phyloP scores from a whole-genome alignment of 2,329 filamentous ascomycete genomes.

The Fonsecaea erecta region DNA sequence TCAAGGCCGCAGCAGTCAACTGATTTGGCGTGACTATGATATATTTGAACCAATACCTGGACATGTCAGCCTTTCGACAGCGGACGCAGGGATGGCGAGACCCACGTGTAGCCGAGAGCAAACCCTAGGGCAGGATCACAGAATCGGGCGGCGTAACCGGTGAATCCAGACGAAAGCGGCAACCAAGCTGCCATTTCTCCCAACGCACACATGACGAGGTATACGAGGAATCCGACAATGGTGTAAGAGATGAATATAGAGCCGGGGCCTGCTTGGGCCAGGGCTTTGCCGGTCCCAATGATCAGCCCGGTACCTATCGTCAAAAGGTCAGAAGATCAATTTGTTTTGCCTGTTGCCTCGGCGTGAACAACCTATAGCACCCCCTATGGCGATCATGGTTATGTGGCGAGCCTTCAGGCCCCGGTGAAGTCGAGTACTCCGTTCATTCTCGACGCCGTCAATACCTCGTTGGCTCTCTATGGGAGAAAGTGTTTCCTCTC shows the following conservation, averaged over 20 bases:
- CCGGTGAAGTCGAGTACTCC: slow-evolving; percentile 43
- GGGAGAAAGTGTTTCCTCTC: slow-evolving; percentile 13
- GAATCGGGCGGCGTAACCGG: slow-evolving; percentile 78
- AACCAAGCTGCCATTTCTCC: slow-evolving; percentile 87
- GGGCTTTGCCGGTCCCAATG: slow-evolving; percentile 73
- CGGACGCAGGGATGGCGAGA: slow-evolving; percentile 23
- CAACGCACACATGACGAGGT: slow-evolving; percentile 78
- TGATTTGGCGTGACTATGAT: slow-evolving; percentile 87
- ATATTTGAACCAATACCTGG: slow-evolving; percentile 70
- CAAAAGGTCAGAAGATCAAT: neutral
- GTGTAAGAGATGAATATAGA: slow-evolving; percentile 52
- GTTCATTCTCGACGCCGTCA: slow-evolving; percentile 17
- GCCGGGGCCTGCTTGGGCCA: slow-evolving; percentile 54
- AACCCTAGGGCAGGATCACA: slow-evolving; percentile 82
- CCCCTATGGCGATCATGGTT: slow-evolving; percentile 52
- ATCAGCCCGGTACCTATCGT: slow-evolving; percentile 45
- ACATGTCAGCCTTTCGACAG: slow-evolving; percentile 24
- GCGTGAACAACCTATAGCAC: slow-evolving; percentile 44
- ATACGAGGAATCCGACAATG: slow-evolving; percentile 64
- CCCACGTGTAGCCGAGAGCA: slow-evolving; percentile 71
- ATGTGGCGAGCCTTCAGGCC: slow-evolving; percentile 49
- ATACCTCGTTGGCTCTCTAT: slow-evolving; percentile 5
- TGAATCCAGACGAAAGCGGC: slow-evolving; percentile 77
- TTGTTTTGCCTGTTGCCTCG: neutral
- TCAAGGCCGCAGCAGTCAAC: slow-evolving; percentile 76